A percentile compares a stretch with the other conserved stretches of the same genome.
Conservation (phyloP, 1,284 basidiomycete genomes). For the Apiotrichum laibachii region DNA sequence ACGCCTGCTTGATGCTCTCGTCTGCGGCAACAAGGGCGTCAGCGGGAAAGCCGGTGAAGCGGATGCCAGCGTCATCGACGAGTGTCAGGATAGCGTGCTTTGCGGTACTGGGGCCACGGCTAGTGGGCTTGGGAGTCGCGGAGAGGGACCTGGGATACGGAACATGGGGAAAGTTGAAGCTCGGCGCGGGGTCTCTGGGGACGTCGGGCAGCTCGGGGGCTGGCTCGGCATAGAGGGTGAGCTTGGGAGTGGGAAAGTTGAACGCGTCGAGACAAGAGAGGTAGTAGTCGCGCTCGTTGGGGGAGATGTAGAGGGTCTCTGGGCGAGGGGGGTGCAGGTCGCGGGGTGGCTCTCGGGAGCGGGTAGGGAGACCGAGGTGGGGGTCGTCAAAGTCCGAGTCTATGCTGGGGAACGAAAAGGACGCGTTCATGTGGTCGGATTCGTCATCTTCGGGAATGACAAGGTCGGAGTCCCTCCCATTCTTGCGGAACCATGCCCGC, state of each 20-base stretch:
- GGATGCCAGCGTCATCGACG: slow-evolving; percentile 21
- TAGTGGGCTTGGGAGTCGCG: background rate
- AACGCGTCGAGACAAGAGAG: slow-evolving; percentile 17
- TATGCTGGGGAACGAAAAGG: too few relatives aligned
- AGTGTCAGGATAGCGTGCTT: slow-evolving; percentile 33
- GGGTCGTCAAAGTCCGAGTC: background rate
- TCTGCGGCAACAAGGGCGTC: slow-evolving; percentile 28
- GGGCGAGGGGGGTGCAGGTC: too few relatives aligned
- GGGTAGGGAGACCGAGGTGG: background rate
- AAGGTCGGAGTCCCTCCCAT: too few relatives aligned
- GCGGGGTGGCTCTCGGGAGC: background rate
- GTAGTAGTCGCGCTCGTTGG: too few relatives aligned
- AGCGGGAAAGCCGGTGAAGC: slow-evolving; percentile 35
- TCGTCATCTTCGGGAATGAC: background rate
- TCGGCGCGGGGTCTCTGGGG: background rate
- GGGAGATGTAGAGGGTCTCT: too few relatives aligned
- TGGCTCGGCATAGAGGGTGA: slow-evolving; percentile 41
- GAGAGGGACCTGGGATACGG: slow-evolving; percentile 9
- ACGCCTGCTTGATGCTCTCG: slow-evolving; percentile 20
- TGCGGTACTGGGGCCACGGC: background rate
- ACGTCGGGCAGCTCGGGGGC: slow-evolving; percentile 33
- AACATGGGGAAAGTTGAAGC: slow-evolving; percentile 3
- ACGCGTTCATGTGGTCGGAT: background rate
- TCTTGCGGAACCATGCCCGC: too few relatives aligned
- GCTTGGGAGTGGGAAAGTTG: slow-evolving; percentile 20